These are phyloP conservation scores for Russula griseocarnosa DNA, from an alignment of 768 basidiomycete genomes.

Conservation along the genomic window DNA sequence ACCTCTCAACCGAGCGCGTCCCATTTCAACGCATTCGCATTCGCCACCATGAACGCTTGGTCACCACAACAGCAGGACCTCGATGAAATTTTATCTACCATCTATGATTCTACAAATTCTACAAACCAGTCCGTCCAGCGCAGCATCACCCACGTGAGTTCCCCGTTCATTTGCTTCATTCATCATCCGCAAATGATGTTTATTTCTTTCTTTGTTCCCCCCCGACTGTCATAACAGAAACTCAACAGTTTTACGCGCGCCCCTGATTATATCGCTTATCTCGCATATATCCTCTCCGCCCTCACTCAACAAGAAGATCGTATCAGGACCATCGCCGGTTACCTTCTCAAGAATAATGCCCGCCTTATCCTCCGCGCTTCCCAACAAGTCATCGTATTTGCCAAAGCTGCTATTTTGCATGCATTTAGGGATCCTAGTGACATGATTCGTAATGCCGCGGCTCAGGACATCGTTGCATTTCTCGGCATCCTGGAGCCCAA, in stretches of 20 bases:
- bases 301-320: slow-evolving; percentile 83
- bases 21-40: slow-evolving; percentile 24
- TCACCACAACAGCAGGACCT: slow-evolving; percentile 79
- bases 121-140: slow-evolving; percentile 66
- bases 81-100: slow-evolving; percentile 87
- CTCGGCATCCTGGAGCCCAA: slow-evolving; percentile 83
- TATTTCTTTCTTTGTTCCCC: slow-evolving; percentile 24
- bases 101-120: slow-evolving; percentile 85
- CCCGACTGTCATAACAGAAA: slow-evolving; percentile 49
- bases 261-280: slow-evolving; percentile 94
- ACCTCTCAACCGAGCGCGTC: slow-evolving; percentile 21
- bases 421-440: slow-evolving; percentile 77
- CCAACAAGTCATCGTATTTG: slow-evolving; percentile 63
- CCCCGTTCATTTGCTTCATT: slow-evolving; percentile 25
- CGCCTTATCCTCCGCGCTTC: slow-evolving; percentile 67
- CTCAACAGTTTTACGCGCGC: slow-evolving; percentile 81
- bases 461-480: slow-evolving; percentile 88
- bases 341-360: slow-evolving; percentile 95
- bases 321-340: slow-evolving; percentile 92
- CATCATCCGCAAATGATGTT: slow-evolving; percentile 28
- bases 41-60: slow-evolving; percentile 58
- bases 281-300: slow-evolving; percentile 85
- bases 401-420: slow-evolving; percentile 70
- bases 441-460: slow-evolving; percentile 92
- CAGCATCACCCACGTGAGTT: slow-evolving; percentile 73